Evolutionary conservation across 371 early-diverging fungal genomes (phyloP).

Genomic region (Rozella allomycis): DNA sequence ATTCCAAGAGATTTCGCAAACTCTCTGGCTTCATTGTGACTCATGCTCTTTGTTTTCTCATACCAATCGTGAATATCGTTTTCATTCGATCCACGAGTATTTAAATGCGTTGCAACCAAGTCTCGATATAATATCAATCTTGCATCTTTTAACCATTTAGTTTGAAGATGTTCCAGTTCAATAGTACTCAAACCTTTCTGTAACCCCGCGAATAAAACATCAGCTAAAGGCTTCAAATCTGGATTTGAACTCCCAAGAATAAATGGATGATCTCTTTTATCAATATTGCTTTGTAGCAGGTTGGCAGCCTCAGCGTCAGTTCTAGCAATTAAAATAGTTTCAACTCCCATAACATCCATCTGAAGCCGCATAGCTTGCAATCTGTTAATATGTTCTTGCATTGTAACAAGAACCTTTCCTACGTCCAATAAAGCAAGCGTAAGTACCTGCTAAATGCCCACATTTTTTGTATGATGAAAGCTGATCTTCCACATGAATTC

Average conservation of each 20-base stretch:
- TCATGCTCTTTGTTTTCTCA: constrained; percentile 32
- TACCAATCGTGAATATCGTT: constrained; percentile 29
- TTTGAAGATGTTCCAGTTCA: constrained; percentile 62
- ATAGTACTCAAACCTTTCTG: constrained; percentile 42
- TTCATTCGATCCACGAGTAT: constrained; percentile 17
- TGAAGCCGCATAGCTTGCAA: constrained; percentile 85
- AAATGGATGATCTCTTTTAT: constrained; percentile 87
- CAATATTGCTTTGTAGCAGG: constrained; percentile 83
- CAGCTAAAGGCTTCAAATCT: constrained; percentile 40
- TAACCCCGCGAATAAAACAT: constrained; percentile 58
- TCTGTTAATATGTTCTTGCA: constrained; percentile 90
- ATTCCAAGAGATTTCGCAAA: constrained; percentile 58
- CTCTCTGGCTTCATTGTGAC: constrained; percentile 56
- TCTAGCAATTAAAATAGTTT: constrained; percentile 78
- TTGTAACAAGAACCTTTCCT: constrained; percentile 93
- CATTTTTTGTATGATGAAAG: constrained; percentile 92
- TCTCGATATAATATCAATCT: constrained; percentile 56
- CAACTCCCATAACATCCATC: constrained; percentile 93
- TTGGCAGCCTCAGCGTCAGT: constrained; percentile 96
- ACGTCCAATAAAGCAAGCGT: no score
- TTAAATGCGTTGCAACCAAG: constrained; percentile 57
- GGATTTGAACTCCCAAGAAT: constrained; percentile 77
- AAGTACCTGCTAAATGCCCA: constrained; percentile 97
- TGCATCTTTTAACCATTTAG: constrained; percentile 66
- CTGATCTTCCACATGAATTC: constrained; percentile 78